Conservation (phyloP, 1,284 basidiomycete genomes). For the Apiotrichum mycotoxinovorans region DNA sequence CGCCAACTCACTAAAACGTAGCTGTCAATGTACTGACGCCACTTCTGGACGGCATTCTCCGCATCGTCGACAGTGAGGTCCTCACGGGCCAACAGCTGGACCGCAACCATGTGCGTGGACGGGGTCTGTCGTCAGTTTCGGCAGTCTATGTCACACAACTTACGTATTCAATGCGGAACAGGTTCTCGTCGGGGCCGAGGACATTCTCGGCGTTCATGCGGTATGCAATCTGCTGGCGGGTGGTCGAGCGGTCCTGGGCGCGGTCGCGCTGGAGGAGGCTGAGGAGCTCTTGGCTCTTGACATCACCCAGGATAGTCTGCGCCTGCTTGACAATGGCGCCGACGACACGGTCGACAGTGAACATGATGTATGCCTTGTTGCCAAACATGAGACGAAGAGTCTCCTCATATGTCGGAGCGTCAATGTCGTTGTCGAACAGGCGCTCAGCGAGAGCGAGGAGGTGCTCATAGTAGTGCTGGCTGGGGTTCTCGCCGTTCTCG, state of each 20-base stretch:
- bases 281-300: slow-evolving; percentile 78
- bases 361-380: slow-evolving; percentile 86
- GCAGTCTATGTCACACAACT: slow-evolving; percentile 29
- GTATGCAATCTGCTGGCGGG: slow-evolving; percentile 79
- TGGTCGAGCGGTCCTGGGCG: slow-evolving; percentile 57
- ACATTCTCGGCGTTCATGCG: slow-evolving; percentile 78
- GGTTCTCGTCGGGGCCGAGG: slow-evolving; percentile 80
- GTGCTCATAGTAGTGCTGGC: slow-evolving; percentile 75
- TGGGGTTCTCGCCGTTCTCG: slow-evolving; percentile 53
- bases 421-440: slow-evolving; percentile 87
- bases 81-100: slow-evolving; percentile 85
- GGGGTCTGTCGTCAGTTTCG: slow-evolving; percentile 57
- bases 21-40: slow-evolving; percentile 86
- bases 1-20: slow-evolving; percentile 66
- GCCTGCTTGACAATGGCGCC: slow-evolving; percentile 83
- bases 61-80: slow-evolving; percentile 83
- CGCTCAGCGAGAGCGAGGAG: slow-evolving; percentile 89
- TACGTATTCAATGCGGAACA: slow-evolving; percentile 91
- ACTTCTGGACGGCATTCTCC: slow-evolving; percentile 72
- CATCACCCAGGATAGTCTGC: slow-evolving; percentile 72
- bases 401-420: slow-evolving; percentile 86
- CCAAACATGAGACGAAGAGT: slow-evolving; percentile 96
- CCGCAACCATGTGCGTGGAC: slow-evolving; percentile 65
- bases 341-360: slow-evolving; percentile 90
- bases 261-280: slow-evolving; percentile 76